phyloP scores from a whole-genome alignment of 2,329 filamentous ascomycete species.

The Diaporthe sp. region DNA sequence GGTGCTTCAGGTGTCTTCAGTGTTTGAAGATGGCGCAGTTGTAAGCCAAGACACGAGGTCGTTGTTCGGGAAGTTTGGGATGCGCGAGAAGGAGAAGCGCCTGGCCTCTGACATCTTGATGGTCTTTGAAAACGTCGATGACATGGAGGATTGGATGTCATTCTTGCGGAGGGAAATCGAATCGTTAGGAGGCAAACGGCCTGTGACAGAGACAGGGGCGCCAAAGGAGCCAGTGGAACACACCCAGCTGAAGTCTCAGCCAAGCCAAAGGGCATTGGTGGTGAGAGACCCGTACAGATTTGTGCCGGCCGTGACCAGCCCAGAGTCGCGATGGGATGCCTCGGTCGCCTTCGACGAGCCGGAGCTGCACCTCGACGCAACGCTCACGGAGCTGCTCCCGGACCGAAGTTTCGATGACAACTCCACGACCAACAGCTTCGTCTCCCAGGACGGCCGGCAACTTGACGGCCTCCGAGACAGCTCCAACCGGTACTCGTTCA shows the following conservation, averaged over 20 bases:
- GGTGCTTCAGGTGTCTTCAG: slow-evolving; percentile 82
- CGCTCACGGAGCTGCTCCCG: slow-evolving; percentile 49
- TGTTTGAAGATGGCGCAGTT: slow-evolving; percentile 71
- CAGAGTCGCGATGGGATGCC: slow-evolving; percentile 54
- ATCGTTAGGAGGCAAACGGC: slow-evolving; percentile 75
- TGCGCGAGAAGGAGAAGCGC: slow-evolving; percentile 70
- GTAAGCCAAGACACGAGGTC: slow-evolving; percentile 68
- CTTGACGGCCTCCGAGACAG: slow-evolving; percentile 71
- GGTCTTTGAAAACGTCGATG: slow-evolving; percentile 79
- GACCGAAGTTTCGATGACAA: slow-evolving; percentile 65
- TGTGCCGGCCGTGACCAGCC: slow-evolving; percentile 54
- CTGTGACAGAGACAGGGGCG: slow-evolving; percentile 71
- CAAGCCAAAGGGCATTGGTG: slow-evolving; percentile 63
- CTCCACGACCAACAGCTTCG: slow-evolving; percentile 70
- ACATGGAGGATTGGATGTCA: slow-evolving; percentile 83
- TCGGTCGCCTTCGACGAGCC: slow-evolving; percentile 38
- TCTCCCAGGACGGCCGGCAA: slow-evolving; percentile 71
- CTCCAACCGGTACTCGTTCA: slow-evolving; percentile 69
- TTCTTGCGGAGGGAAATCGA: slow-evolving; percentile 79
- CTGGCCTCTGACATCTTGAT: slow-evolving; percentile 76
- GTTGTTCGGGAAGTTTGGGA: slow-evolving; percentile 74
- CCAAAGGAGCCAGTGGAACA: slow-evolving; percentile 58
- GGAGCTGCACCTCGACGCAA: slow-evolving; percentile 48
- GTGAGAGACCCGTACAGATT: slow-evolving; percentile 63
- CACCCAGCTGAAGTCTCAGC: slow-evolving; percentile 54